Conservation (phyloP, 192 early-diverging fungal genomes). For the Physocladia obscura region DNA sequence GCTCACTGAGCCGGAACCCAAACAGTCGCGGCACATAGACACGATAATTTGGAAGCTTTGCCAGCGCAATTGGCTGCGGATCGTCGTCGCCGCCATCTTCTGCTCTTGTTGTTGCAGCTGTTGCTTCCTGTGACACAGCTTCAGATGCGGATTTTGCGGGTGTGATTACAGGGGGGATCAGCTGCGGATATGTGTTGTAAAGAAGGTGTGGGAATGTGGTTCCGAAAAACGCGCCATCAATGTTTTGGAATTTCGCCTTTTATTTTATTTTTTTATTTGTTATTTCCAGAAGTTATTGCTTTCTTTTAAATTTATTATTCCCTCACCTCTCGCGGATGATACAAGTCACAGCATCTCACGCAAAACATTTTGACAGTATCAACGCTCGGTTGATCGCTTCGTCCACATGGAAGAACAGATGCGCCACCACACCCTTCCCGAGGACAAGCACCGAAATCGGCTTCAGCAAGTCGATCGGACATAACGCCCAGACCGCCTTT, state of each 20-base stretch:
- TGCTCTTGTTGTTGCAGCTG: background rate
- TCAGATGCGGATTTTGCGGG: background rate
- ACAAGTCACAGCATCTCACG: constrained; percentile 56
- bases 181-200: constrained; percentile 80
- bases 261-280: constrained; percentile 1
- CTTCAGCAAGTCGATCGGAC: constrained; percentile 48
- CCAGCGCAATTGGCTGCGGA: background rate
- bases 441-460: constrained; percentile 57
- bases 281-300: too few relatives aligned
- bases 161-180: constrained; percentile 53
- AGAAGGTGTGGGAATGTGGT: constrained; percentile 93
- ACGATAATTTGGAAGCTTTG: constrained; percentile 40
- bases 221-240: constrained; percentile 88
- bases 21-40: constrained; percentile 86
- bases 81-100: constrained; percentile 36
- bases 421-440: constrained; percentile 48
- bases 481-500: constrained; percentile 82
- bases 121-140: background rate
- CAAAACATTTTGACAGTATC: constrained; percentile 59
- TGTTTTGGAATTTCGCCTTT: constrained; percentile 44
- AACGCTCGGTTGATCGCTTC: constrained; percentile 41
- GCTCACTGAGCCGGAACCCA: constrained; percentile 86
- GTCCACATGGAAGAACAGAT: constrained; percentile 51
- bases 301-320: background rate
- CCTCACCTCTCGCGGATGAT: constrained; percentile 46